Percentiles rank a stretch among this genome's conserved stretches.
Conservation (phyloP, 2,329 filamentous ascomycete species). For the Beauveria pseudobassiana region DNA sequence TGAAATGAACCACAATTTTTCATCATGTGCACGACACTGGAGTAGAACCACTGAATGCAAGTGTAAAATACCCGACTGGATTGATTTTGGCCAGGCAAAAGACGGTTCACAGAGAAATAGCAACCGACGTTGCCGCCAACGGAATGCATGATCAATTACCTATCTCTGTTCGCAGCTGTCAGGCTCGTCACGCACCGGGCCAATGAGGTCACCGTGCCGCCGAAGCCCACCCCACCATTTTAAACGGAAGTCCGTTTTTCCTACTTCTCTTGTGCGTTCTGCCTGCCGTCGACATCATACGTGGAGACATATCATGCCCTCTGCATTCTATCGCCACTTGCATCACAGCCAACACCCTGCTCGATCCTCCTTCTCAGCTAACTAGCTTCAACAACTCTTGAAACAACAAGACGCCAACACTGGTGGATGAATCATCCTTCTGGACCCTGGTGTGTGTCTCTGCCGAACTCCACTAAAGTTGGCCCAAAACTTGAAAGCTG, state of each 20-base stretch:
- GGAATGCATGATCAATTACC: neutral
- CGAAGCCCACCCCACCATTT: constrained; percentile 2
- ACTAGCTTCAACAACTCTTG: too few species aligned
- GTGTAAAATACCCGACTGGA: too few species aligned
- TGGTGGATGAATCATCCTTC: too few species aligned
- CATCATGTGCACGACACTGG: too few species aligned
- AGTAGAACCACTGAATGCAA: too few species aligned
- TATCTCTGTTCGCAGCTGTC: too few species aligned
- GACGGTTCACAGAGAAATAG: neutral
- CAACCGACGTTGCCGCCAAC: neutral
- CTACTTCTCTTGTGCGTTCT: neutral
- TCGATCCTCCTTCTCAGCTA: too few species aligned
- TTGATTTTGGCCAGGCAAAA: too few species aligned
- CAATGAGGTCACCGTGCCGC: constrained; percentile 1
- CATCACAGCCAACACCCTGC: constrained; percentile 6
- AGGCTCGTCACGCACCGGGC: neutral
- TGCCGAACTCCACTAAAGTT: neutral
- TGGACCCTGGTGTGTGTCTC: neutral
- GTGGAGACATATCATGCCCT: neutral
- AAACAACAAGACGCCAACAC: neutral
- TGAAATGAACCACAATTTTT: too few species aligned
- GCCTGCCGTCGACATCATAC: neutral
- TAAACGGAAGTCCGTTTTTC: constrained; percentile 2
- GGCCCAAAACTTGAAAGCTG: neutral
- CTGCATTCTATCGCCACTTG: constrained; percentile 1